Evolutionary conservation across 495 filamentous ascomycete species (phyloP).

Genomic region (Barbatosphaeria neglecta): DNA sequence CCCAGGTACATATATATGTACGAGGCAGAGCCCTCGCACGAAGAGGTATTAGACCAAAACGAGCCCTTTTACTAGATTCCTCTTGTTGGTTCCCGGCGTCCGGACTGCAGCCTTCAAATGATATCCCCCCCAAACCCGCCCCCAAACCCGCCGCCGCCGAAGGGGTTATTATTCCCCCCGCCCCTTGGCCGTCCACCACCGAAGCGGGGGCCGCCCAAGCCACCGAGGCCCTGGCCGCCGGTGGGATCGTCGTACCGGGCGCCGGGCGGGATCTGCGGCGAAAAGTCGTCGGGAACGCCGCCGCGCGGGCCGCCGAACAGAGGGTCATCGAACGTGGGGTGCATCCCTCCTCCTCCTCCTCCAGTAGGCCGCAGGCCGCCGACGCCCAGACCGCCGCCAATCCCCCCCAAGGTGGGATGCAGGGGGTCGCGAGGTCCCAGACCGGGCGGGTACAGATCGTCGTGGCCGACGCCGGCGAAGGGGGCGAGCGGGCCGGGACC

Average conservation of each 20-base stretch:
- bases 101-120: slow-evolving; percentile 13
- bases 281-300: slow-evolving; percentile 31
- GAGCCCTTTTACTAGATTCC: too few species aligned
- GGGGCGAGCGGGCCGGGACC: slow-evolving; percentile 21
- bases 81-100: too few species aligned
- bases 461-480: slow-evolving; percentile 8
- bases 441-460: slow-evolving; percentile 65
- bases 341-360: slow-evolving; percentile 71
- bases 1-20: too few species aligned
- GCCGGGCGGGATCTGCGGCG: slow-evolving; percentile 46
- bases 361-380: too few species aligned
- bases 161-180: slow-evolving; percentile 16
- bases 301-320: slow-evolving; percentile 58
- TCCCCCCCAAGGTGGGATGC: slow-evolving; percentile 44
- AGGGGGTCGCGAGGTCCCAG: slow-evolving; percentile 78
- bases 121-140: slow-evolving; percentile 28
- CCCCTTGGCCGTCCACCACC: slow-evolving; percentile 19
- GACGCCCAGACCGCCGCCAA: too few species aligned
- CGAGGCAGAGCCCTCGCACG: too few species aligned
- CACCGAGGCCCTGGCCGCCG: slow-evolving; percentile 68
- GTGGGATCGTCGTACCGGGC: slow-evolving; percentile 48
- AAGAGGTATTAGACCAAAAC: too few species aligned
- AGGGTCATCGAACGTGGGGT: slow-evolving; percentile 90
- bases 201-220: slow-evolving; percentile 27
- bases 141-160: slow-evolving; percentile 21